Evolutionary conservation across 23 red algal species (phyloP), one percentile per base, ranked within the genome.

Genomic region (Pyropia haitanensis): DNA sequence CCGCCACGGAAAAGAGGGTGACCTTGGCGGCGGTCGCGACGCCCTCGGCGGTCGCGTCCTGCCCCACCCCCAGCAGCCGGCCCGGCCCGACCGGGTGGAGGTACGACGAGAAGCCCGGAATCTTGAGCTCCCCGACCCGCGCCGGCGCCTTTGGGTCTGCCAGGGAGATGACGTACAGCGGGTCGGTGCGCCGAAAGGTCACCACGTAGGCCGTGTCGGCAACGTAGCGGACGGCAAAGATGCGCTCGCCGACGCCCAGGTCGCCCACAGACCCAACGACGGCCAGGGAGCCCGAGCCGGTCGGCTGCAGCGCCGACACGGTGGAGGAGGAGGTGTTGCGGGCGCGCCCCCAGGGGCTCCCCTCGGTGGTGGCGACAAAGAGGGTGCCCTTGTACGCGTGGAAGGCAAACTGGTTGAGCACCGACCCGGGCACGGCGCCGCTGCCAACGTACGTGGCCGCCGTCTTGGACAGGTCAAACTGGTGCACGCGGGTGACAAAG

Each of bases 381-480:
- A 83, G 73, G n/a, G 48, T 62, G 13, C 68, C 68, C 9, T 67
- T 30, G 46, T 53, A 65, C 14, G 73, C 79, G 49, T 84, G 79
- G 69, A 84, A 75, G 13, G 79, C 32, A 61, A 83, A 83, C 68
- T 73, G 79, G 49, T 83, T 83, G 51, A 83, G 27, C 15, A 83
- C 67, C 33, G 68, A 66, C 27, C 79, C 79, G 4, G 59, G 61
- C 1, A 83, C 68, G 4, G 66, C 58, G 16, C 79, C 79, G 39
- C 79, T 83, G 23, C 68, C 79, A 28, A 67, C 58, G 39, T 83
- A 83, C 9, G 39, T 68, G 56, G 79, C 79, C 8, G 68, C 79
- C 39, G 63, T 6, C 20, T 54, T 29, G 39, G 50, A 53, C 14
- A 83, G 29, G 16, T 49, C 32, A 49, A 83, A 83, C 60, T 83